Evolutionary conservation across 257 asterid species (phyloP).

Genomic region (Salvia miltiorrhiza): DNA sequence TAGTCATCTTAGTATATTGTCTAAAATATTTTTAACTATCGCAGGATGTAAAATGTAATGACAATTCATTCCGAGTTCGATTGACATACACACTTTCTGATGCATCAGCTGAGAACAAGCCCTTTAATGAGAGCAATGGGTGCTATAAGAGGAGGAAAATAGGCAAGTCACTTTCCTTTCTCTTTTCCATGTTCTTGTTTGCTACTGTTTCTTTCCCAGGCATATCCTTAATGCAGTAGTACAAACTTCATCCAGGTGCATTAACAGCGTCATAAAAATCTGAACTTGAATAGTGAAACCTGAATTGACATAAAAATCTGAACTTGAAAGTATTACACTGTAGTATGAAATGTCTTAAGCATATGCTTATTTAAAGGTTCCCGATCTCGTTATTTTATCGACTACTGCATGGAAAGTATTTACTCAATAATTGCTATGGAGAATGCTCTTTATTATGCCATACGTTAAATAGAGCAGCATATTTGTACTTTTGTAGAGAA

Average conservation of each 20-base stretch:
- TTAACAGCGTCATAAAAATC: background rate
- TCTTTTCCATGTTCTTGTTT: background rate
- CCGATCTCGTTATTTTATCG: background rate
- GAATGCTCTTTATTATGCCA: background rate
- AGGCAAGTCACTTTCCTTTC: constrained; percentile 30
- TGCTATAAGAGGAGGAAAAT: constrained; percentile 76
- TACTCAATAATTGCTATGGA: background rate
- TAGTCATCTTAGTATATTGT: constrained; percentile 6
- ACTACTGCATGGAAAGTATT: background rate
- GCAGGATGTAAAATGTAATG: constrained; percentile 61
- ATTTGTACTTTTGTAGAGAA: background rate
- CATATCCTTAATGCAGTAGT: constrained; percentile 9
- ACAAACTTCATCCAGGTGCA: background rate
- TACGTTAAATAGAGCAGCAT: background rate
- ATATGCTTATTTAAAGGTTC: background rate
- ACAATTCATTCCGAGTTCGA: constrained; percentile 57
- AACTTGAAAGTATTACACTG: background rate
- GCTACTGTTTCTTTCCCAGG: background rate
- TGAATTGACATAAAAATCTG: constrained; percentile 4
- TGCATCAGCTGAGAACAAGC: constrained; percentile 35
- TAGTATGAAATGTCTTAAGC: background rate
- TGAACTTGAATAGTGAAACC: constrained; percentile 2
- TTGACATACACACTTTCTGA: constrained; percentile 49
- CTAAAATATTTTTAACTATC: constrained; percentile 24
- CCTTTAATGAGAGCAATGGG: constrained; percentile 38